Conservation (phyloP, 495 filamentous ascomycete species). For the Podospora pseudocomata region DNA sequence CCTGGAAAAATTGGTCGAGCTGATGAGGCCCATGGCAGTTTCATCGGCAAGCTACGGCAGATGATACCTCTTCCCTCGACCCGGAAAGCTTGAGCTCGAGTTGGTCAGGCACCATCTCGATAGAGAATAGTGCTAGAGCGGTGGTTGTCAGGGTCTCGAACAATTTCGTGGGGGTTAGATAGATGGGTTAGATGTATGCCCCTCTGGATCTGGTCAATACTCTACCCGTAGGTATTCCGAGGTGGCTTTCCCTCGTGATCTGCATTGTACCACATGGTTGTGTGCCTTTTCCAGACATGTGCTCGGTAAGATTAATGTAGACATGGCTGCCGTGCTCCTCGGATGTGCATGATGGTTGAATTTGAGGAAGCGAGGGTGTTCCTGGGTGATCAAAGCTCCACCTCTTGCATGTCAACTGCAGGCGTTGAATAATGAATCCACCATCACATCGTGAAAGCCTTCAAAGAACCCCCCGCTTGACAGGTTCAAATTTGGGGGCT, state of each 20-base stretch:
- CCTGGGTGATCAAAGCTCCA: neutral
- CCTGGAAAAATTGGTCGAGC: neutral
- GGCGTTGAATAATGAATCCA: neutral
- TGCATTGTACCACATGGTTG: neutral
- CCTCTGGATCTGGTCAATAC: neutral
- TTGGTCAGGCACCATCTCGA: neutral
- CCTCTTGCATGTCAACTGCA: neutral
- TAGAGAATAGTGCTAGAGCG: neutral
- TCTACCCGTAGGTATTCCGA: neutral
- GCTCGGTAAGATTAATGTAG: neutral
- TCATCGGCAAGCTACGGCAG: neutral
- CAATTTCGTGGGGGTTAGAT: neutral
- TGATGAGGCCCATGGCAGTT: neutral
- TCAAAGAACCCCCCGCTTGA: neutral
- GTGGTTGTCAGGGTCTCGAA: neutral
- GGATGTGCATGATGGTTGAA: neutral
- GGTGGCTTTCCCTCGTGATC: neutral
- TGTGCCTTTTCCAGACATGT: neutral
- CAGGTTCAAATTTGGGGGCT: neutral
- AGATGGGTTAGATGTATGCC: neutral
- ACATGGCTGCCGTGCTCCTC: neutral
- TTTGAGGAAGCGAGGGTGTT: neutral
- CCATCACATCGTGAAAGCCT: neutral
- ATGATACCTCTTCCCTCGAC: neutral
- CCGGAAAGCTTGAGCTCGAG: neutral